phyloP scores from a whole-genome alignment of 495 filamentous ascomycete genomes.

The Neurospora sp. region DNA sequence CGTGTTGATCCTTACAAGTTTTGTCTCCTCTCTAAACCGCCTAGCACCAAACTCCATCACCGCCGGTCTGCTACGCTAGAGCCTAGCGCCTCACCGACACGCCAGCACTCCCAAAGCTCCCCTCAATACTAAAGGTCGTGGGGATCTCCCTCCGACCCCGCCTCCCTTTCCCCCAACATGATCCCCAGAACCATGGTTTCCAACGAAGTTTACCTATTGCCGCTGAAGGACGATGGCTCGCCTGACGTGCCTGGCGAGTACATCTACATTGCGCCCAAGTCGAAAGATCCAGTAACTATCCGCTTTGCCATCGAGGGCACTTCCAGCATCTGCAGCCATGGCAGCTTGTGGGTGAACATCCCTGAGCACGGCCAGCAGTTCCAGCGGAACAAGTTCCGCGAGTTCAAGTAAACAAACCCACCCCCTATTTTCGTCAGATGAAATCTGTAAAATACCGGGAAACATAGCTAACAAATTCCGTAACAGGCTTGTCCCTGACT shows the following conservation, averaged over 20 bases:
- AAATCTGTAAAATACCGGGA: neutral
- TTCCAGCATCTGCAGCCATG: constrained; percentile 87
- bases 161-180: constrained; percentile 22
- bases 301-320: constrained; percentile 93
- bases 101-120: neutral
- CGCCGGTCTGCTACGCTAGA: neutral
- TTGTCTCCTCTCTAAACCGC: constrained; percentile 4
- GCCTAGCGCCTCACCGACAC: neutral
- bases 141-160: neutral
- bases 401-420: constrained; percentile 60
- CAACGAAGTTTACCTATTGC: constrained; percentile 70
- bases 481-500: constrained; percentile 72
- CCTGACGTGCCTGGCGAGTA: constrained; percentile 84
- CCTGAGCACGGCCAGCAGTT: constrained; percentile 67
- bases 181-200: constrained; percentile 42
- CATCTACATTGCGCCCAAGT: constrained; percentile 77
- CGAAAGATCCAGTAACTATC: constrained; percentile 59
- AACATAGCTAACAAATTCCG: neutral
- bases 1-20: neutral
- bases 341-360: constrained; percentile 92
- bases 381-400: constrained; percentile 62
- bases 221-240: constrained; percentile 82
- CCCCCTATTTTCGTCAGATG: neutral
- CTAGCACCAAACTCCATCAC: neutral
- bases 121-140: neutral